Percentiles rank a stretch among this genome's conserved stretches.
Evolutionary conservation across 2,329 filamentous ascomycete genomes (phyloP).

Genomic region (Alternaria conjuncta): DNA sequence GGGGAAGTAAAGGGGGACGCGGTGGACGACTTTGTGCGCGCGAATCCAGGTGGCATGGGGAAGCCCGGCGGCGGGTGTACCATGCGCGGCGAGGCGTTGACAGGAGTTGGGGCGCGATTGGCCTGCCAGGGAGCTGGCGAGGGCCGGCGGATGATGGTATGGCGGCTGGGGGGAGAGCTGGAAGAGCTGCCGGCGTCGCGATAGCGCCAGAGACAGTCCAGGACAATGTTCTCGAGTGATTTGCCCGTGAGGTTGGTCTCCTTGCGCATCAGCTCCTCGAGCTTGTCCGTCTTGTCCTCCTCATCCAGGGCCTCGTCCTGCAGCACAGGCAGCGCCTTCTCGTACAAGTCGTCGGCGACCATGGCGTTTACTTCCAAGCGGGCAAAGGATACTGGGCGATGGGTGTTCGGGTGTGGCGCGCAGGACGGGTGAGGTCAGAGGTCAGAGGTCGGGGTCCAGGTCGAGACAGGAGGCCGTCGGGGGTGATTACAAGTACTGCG

Average conservation of each 20-base stretch:
- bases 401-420: conserved; percentile 8
- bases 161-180: conserved; percentile 81
- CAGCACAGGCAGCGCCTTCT: conserved; percentile 86
- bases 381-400: conserved; percentile 4
- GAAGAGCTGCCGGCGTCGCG: conserved; percentile 67
- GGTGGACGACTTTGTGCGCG: conserved; percentile 73
- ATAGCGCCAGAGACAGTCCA: conserved; percentile 90
- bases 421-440: conserved; percentile 3
- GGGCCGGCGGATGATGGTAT: conserved; percentile 85
- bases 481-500: conserved; percentile 30
- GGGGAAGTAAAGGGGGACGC: conserved; percentile 94
- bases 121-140: conserved; percentile 94
- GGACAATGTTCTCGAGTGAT: conserved; percentile 84
- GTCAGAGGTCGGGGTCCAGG: conserved; percentile 12
- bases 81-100: conserved; percentile 81
- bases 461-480: conserved; percentile 21
- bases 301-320: conserved; percentile 84
- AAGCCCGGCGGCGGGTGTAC: conserved; percentile 84
- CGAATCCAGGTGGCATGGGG: conserved; percentile 72
- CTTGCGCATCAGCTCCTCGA: conserved; percentile 83
- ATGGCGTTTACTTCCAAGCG: conserved; percentile 58
- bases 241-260: conserved; percentile 77
- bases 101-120: conserved; percentile 74
- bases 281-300: conserved; percentile 91
- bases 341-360: conserved; percentile 92